phyloP scores from a whole-genome alignment of 495 filamentous ascomycete genomes.

The Penicillium verhagenii region DNA sequence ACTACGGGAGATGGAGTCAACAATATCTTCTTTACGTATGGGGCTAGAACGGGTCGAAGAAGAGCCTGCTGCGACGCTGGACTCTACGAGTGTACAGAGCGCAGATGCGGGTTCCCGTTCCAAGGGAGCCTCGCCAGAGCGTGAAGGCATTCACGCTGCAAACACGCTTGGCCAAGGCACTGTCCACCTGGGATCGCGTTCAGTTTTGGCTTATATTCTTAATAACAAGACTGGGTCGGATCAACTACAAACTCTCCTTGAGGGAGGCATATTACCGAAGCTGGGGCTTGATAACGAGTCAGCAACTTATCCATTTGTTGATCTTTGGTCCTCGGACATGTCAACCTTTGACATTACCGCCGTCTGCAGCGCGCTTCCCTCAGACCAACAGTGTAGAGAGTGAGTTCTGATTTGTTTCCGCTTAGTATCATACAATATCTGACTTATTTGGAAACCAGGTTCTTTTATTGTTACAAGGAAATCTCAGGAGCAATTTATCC shows the following conservation, averaged over 20 bases:
- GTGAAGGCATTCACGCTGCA: constrained; percentile 53
- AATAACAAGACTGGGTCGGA: constrained; percentile 63
- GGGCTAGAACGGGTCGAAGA: constrained; percentile 43
- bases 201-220: constrained; percentile 59
- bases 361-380: constrained; percentile 68
- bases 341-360: constrained; percentile 67
- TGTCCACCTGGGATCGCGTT: constrained; percentile 58
- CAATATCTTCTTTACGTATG: constrained; percentile 39
- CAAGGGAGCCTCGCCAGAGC: constrained; percentile 43
- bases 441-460: constrained; percentile 36
- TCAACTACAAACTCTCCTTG: constrained; percentile 63
- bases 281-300: constrained; percentile 79
- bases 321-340: constrained; percentile 63
- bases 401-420: constrained; percentile 36
- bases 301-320: constrained; percentile 76
- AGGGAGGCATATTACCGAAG: constrained; percentile 76
- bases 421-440: not conserved
- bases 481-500: constrained; percentile 82
- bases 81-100: constrained; percentile 58
- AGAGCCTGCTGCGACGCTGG: constrained; percentile 21
- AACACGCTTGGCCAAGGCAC: constrained; percentile 56
- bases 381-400: constrained; percentile 63
- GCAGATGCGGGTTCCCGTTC: constrained; percentile 49
- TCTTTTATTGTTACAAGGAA: constrained; percentile 76
- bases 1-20: constrained; percentile 45